Evolutionary conservation across 768 basidiomycete species (phyloP), one percentile per base, ranked within the genome.

Genomic region (Antrodiella citrinella): DNA sequence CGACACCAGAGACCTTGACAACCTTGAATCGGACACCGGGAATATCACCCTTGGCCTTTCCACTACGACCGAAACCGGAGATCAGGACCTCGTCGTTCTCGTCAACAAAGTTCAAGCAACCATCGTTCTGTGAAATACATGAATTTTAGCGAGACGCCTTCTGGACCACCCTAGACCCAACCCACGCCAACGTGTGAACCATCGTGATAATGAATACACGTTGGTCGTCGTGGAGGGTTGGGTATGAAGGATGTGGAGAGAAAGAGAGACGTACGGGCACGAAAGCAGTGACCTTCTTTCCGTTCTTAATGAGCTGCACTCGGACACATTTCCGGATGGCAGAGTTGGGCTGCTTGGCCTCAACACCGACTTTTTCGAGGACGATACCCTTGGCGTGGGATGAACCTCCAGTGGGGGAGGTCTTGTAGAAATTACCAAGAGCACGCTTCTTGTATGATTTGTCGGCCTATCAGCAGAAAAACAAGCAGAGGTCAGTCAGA

Each of bases 41-140:
- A 74, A 99, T 98, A 88, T 98, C 95, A 85, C 91, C 96, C 82
- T 98, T 99, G 56, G 95, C 95, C 77, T 98, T 98, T 59, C 96
- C 96, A 61, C 94, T 84, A 68, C 96, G 92, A 84, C 96, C 96
- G 82, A 99, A 99, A 73, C 96, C 95, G 57, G 95, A 97, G 70
- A 98, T 97, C 59, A 96, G 86, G 59, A 99, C 96, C 73, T 98
- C 94, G 71, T 98, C 94, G 77, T 97, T 96, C 81, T 98, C 95
- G 64, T 97, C 96, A 62, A 98, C 91, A 68, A 92, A 94, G 82
- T 94, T 96, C 57, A 96, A 72, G 77, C 92, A 95, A 77, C 92
- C 92, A 65, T 96, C 92, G 68, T 92, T 93, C 90, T 91, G 63
- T 24, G 18, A 12, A 40, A 42, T 47, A 35, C 7, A 7, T 7